phyloP scores from a whole-genome alignment of 306 rosid species.

The Chamaecrista fasciculata region DNA sequence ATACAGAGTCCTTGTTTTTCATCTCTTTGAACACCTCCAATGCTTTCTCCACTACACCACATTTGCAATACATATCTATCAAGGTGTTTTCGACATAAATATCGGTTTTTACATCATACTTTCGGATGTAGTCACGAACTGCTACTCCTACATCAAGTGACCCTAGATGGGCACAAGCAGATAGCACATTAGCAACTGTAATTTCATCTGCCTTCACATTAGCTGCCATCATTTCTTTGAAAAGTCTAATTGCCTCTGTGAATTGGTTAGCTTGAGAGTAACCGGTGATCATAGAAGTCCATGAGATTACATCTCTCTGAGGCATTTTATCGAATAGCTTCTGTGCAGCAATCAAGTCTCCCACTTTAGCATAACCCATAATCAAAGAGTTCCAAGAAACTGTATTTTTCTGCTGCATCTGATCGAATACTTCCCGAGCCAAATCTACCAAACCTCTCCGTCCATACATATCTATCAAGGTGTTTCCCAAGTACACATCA shows the following conservation, averaged over 20 bases:
- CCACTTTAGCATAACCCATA: constrained; percentile 53
- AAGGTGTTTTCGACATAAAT: constrained; percentile 71
- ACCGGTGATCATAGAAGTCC: constrained; percentile 79
- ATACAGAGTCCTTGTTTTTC: constrained; percentile 59
- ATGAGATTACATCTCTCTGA: constrained; percentile 68
- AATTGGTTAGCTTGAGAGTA: constrained; percentile 69
- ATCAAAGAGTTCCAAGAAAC: constrained; percentile 91
- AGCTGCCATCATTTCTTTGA: constrained; percentile 77
- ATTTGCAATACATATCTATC: constrained; percentile 87
- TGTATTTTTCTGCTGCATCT: constrained; percentile 49
- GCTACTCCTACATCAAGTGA: constrained; percentile 75
- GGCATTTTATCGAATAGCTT: constrained; percentile 62
- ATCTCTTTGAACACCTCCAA: constrained; percentile 62
- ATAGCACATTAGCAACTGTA: constrained; percentile 69
- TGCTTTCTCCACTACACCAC: constrained; percentile 78
- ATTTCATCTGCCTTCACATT: constrained; percentile 69
- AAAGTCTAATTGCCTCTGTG: constrained; percentile 61
- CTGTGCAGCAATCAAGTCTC: constrained; percentile 47
- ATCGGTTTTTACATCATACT: constrained; percentile 58
- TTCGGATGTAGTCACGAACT: constrained; percentile 48
- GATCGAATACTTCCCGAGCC: constrained; percentile 64
- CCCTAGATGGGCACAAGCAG: constrained; percentile 91
- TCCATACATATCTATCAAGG: constrained; percentile 78
- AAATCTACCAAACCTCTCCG: constrained; percentile 47
- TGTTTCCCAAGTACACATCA: constrained; percentile 76